Evolutionary conservation across 768 basidiomycete species (phyloP).

Genomic region (Coprinellus aureogranulatus): DNA sequence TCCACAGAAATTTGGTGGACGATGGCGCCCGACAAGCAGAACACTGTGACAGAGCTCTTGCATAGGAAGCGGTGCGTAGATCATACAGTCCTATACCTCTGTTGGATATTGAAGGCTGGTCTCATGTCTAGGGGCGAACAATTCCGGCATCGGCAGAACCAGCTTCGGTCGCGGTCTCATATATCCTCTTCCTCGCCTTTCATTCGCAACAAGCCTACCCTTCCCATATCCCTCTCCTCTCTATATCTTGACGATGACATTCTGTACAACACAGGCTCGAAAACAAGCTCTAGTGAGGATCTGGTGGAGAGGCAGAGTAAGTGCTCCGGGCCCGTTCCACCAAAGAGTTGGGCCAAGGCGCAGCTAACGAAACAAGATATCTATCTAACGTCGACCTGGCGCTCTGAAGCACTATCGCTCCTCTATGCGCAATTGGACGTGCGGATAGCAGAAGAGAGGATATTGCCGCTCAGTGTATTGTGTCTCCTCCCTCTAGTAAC

Average conservation of each 20-base stretch:
- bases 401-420: slow-evolving; percentile 54
- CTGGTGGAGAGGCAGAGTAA: background rate
- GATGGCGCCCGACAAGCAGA: background rate
- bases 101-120: background rate
- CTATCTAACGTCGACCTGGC: slow-evolving; percentile 42
- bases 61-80: slow-evolving; percentile 1
- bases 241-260: slow-evolving; percentile 21
- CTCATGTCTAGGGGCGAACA: slow-evolving; percentile 58
- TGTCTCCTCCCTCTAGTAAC: slow-evolving; percentile 53
- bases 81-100: background rate
- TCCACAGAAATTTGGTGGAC: background rate
- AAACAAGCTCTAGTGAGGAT: background rate
- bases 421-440: slow-evolving; percentile 36
- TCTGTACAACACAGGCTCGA: slow-evolving; percentile 1
- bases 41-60: background rate
- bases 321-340: slow-evolving; percentile 51
- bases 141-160: slow-evolving; percentile 62
- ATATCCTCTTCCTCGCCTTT: slow-evolving; percentile 19
- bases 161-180: slow-evolving; percentile 35
- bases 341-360: slow-evolving; percentile 52
- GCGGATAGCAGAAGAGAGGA: slow-evolving; percentile 7
- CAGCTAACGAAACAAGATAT: slow-evolving; percentile 25
- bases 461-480: slow-evolving; percentile 55
- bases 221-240: slow-evolving; percentile 37
- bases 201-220: slow-evolving; percentile 41